Evolutionary conservation across 1,284 basidiomycete genomes (phyloP).

Genomic region (Ustanciosporium gigantosporum): DNA sequence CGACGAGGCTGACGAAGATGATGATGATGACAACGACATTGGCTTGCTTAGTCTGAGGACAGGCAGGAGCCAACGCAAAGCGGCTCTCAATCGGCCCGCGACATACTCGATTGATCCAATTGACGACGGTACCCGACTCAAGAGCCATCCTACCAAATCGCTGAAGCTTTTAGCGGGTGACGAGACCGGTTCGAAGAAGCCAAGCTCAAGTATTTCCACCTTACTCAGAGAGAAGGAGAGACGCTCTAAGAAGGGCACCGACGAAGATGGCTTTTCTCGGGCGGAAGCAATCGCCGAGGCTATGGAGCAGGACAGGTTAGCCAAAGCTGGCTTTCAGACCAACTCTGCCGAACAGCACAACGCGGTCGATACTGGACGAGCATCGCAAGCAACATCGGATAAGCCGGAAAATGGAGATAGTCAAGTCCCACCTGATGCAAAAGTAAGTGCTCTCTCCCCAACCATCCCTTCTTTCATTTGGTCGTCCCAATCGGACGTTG

Average conservation of each 20-base stretch:
- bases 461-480: slow-evolving; percentile 30
- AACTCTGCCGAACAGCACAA: background rate
- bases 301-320: slow-evolving; percentile 31
- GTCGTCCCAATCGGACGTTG: slow-evolving; percentile 28
- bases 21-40: slow-evolving; percentile 2
- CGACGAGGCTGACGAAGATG: too few species aligned
- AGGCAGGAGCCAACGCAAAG: slow-evolving; percentile 14
- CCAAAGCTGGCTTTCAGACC: slow-evolving; percentile 13
- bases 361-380: background rate
- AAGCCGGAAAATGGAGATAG: too few species aligned
- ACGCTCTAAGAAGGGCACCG: slow-evolving; percentile 14
- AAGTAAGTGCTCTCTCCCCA: slow-evolving; percentile 26
- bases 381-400: slow-evolving; percentile 1
- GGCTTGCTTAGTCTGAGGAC: background rate
- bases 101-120: slow-evolving; percentile 31
- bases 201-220: slow-evolving; percentile 1
- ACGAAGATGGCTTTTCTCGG: slow-evolving; percentile 22
- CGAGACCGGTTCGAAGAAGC: slow-evolving; percentile 1
- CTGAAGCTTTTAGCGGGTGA: background rate
- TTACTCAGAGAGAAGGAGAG: slow-evolving; percentile 17
- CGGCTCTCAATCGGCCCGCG: slow-evolving; percentile 19
- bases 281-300: slow-evolving; percentile 24
- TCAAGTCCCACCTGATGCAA: too few species aligned
- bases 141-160: slow-evolving; percentile 7
- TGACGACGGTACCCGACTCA: slow-evolving; percentile 16